Percentiles rank a stretch among this genome's conserved stretches.
Evolutionary conservation across 2,329 filamentous ascomycete species (phyloP).

Genomic region (Xylaria digitata): DNA sequence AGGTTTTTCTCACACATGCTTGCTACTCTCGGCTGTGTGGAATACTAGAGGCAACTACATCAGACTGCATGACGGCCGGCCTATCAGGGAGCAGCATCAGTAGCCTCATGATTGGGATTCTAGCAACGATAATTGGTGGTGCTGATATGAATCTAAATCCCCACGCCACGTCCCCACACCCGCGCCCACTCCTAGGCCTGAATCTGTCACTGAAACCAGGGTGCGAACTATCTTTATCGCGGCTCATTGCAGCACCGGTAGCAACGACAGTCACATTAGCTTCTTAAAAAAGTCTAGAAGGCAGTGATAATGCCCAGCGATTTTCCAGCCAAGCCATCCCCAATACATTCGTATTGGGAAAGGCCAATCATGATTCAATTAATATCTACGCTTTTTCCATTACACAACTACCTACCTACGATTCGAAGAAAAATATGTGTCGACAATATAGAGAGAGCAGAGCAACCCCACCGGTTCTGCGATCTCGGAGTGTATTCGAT

Average conservation of each 20-base stretch:
- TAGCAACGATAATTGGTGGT: constrained; percentile 45
- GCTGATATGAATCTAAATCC: constrained; percentile 42
- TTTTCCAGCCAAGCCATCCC: constrained; percentile 4
- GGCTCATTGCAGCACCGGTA: constrained; percentile 20
- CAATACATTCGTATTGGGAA: background rate
- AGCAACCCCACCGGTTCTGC: constrained; percentile 35
- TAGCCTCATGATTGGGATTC: constrained; percentile 49
- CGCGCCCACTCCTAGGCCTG: constrained; percentile 38
- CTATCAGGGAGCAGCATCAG: constrained; percentile 46
- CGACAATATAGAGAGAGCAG: background rate
- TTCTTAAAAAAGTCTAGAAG: constrained; percentile 7
- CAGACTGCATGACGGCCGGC: constrained; percentile 44
- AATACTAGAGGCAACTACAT: constrained; percentile 35
- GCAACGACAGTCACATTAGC: constrained; percentile 5
- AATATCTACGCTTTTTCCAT: constrained; percentile 4
- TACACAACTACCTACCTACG: background rate
- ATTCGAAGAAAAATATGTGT: constrained; percentile 2
- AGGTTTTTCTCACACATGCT: constrained; percentile 22
- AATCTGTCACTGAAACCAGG: constrained; percentile 36
- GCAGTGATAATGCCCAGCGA: background rate
- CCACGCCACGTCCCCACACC: constrained; percentile 42
- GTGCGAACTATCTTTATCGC: constrained; percentile 26
- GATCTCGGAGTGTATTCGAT: constrained; percentile 19
- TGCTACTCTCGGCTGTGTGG: constrained; percentile 26
- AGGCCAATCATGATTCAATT: constrained; percentile 15